Evolutionary conservation across 306 rosid species (phyloP).

Genomic region (Cucumis hystrix): DNA sequence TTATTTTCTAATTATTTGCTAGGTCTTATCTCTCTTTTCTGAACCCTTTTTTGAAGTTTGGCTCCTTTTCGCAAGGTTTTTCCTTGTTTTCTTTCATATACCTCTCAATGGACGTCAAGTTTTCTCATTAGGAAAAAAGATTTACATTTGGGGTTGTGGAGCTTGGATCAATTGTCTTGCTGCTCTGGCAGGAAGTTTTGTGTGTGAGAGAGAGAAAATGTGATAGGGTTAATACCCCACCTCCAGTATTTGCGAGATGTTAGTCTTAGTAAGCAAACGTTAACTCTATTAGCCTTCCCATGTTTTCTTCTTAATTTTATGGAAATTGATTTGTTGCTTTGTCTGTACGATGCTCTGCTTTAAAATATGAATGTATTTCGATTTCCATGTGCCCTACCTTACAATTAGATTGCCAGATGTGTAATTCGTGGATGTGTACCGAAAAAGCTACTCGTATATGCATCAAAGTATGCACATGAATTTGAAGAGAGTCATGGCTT

Average conservation of each 20-base stretch:
- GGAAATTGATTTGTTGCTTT: background rate
- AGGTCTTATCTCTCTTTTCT: too few species aligned
- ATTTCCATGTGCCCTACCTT: background rate
- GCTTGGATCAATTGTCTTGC: background rate
- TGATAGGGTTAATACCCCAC: too few species aligned
- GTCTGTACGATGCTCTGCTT: background rate
- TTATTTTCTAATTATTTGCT: too few species aligned
- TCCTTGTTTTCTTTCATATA: too few species aligned
- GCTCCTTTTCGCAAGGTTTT: too few species aligned
- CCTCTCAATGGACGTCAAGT: too few species aligned
- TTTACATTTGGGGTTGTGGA: background rate
- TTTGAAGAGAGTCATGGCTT: slow-evolving; percentile 90
- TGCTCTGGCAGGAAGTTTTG: background rate
- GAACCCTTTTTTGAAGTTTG: too few species aligned
- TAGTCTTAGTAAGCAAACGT: too few species aligned
- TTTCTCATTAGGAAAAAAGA: too few species aligned
- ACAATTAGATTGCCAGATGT: slow-evolving; percentile 37
- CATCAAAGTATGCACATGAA: slow-evolving; percentile 76
- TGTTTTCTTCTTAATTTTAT: background rate
- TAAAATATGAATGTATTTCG: background rate
- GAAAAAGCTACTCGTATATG: slow-evolving; percentile 69
- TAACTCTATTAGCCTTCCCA: background rate
- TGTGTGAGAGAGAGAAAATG: background rate
- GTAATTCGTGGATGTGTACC: slow-evolving; percentile 99
- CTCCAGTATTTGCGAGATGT: too few species aligned